Percentiles rank a stretch among this genome's conserved stretches.
phyloP scores from a whole-genome alignment of 208 protist species.

The Trypanosoma caninum region DNA sequence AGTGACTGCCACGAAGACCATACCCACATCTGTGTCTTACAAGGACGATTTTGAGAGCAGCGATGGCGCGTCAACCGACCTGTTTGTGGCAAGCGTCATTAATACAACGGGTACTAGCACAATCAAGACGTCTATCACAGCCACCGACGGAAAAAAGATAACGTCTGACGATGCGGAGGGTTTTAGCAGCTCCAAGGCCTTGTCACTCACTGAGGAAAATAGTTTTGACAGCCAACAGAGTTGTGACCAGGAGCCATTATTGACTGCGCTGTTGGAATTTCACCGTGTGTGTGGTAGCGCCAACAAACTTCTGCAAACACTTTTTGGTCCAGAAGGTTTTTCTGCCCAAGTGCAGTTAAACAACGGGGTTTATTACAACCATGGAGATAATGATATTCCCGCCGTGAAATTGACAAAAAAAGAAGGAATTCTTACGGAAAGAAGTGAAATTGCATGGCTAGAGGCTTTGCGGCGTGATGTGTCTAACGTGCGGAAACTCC shows the following conservation, averaged over 20 bases:
- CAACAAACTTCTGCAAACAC: constrained; percentile 24
- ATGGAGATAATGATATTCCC: too few species aligned
- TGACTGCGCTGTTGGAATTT: constrained; percentile 32
- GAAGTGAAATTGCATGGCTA: constrained; percentile 12
- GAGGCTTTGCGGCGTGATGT: constrained; percentile 33
- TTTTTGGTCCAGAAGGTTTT: constrained; percentile 7
- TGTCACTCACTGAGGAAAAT: neutral
- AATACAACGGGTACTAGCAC: neutral
- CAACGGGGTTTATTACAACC: too few species aligned
- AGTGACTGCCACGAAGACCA: neutral
- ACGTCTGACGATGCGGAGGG: neutral
- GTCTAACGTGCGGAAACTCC: constrained; percentile 49
- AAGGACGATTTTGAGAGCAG: constrained; percentile 15
- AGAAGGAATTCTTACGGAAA: too few species aligned
- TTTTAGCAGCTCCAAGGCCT: neutral
- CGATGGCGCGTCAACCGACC: constrained; percentile 6
- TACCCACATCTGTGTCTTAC: constrained; percentile 7
- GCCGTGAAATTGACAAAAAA: too few species aligned
- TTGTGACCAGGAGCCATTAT: constrained; percentile 13
- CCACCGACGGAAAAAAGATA: neutral
- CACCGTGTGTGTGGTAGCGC: constrained; percentile 37
- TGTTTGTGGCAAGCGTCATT: neutral
- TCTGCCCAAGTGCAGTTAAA: neutral
- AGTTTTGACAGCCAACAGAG: neutral
- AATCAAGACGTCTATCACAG: neutral